phyloP scores from a whole-genome alignment of 2,329 filamentous ascomycete species.

The Penicillium sp. region DNA sequence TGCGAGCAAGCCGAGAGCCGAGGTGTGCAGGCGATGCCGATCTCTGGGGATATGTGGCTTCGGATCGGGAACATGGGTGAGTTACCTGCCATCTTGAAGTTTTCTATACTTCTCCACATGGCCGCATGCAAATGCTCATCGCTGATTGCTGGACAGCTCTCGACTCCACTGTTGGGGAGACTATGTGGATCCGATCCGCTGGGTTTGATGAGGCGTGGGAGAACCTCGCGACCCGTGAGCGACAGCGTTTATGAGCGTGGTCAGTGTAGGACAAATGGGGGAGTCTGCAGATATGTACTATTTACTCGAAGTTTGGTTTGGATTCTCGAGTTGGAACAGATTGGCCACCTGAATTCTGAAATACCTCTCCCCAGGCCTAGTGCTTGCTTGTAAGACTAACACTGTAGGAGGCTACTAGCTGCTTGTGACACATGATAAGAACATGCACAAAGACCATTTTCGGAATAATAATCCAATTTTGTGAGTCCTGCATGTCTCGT shows the following conservation, averaged over 20 bases:
- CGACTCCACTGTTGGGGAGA: not conserved
- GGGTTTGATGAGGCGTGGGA: conserved; percentile 47
- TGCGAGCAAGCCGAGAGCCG: conserved; percentile 36
- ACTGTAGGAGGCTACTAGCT: too few relatives aligned
- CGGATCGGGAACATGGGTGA: conserved; percentile 47
- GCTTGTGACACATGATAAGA: too few relatives aligned
- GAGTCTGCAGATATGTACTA: too few relatives aligned
- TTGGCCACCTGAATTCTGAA: too few relatives aligned
- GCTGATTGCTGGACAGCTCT: conserved; percentile 22
- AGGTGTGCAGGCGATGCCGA: conserved; percentile 34
- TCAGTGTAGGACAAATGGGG: too few relatives aligned
- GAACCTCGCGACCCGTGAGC: conserved; percentile 21
- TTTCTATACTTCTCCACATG: conserved; percentile 7
- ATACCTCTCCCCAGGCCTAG: too few relatives aligned
- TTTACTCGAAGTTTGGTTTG: too few relatives aligned
- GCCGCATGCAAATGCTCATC: conserved; percentile 22
- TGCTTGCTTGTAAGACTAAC: too few relatives aligned
- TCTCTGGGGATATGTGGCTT: conserved; percentile 46
- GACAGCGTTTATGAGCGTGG: conserved; percentile 16
- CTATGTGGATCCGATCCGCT: conserved; percentile 40
- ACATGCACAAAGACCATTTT: too few relatives aligned
- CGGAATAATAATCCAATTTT: too few relatives aligned
- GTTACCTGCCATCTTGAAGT: conserved; percentile 10
- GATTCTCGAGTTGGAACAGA: too few relatives aligned
- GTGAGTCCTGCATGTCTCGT: too few relatives aligned